phyloP scores from a whole-genome alignment of 1,284 basidiomycete genomes.

The Phaffia rhodozyma region DNA sequence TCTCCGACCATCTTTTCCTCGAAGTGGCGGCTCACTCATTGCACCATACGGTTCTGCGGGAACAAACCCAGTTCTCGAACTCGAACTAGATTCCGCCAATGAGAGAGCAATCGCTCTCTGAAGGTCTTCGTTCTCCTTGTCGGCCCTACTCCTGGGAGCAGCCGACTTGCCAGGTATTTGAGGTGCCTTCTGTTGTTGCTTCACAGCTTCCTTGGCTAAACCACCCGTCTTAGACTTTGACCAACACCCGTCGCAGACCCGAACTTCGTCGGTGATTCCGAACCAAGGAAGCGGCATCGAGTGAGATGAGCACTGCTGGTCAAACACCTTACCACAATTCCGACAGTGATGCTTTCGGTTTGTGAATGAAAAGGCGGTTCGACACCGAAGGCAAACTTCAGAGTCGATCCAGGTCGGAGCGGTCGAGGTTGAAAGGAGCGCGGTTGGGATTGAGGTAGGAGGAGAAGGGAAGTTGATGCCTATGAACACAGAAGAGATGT shows the following conservation, averaged over 20 bases:
- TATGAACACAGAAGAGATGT: background rate
- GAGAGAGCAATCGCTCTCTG: slow-evolving; percentile 89
- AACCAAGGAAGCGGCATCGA: slow-evolving; percentile 78
- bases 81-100: slow-evolving; percentile 55
- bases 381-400: slow-evolving; percentile 85
- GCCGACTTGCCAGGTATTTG: slow-evolving; percentile 35
- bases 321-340: slow-evolving; percentile 95
- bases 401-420: slow-evolving; percentile 94
- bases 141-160: slow-evolving; percentile 26
- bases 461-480: slow-evolving; percentile 34
- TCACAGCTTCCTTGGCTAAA: slow-evolving; percentile 19
- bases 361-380: slow-evolving; percentile 83
- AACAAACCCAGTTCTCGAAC: slow-evolving; percentile 47
- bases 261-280: slow-evolving; percentile 82
- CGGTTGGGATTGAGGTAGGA: slow-evolving; percentile 25
- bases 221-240: slow-evolving; percentile 45
- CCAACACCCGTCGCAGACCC: slow-evolving; percentile 87
- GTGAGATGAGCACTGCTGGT: slow-evolving; percentile 84
- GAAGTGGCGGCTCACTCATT: slow-evolving; percentile 23
- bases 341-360: slow-evolving; percentile 98
- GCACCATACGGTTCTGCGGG: slow-evolving; percentile 44
- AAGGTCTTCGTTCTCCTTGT: slow-evolving; percentile 73
- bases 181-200: slow-evolving; percentile 25
- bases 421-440: slow-evolving; percentile 33
- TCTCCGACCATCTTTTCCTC: slow-evolving; percentile 13